Evolutionary conservation across 202 grass and related monocot species (phyloP), one percentile per base, ranked within the genome.

Genomic region (Tripidium arundinaceum): DNA sequence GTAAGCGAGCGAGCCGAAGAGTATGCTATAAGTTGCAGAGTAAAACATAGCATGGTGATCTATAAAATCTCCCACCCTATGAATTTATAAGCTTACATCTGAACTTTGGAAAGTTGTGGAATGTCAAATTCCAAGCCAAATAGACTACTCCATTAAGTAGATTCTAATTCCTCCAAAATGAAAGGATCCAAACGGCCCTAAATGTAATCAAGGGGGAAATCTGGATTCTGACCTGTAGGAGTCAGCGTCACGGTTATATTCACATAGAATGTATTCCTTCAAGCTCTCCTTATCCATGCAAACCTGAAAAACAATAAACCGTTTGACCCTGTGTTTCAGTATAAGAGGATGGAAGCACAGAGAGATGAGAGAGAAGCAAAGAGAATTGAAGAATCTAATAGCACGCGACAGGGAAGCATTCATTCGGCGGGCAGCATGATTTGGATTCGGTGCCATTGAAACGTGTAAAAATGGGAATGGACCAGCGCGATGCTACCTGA

Each of bases 181-280:
- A n/a, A n/a, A n/a, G n/a, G n/a, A n/a, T n/a, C n/a, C n/a, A n/a
- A n/a, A n/a, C n/a, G n/a, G n/a, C n/a, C n/a, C n/a, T n/a, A n/a
- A n/a, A 40, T 11, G 46, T 11, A 81, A 69, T 0, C n/a, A 73
- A 7, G 9, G 46, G 28, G 13, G 57, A 3, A 52, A 45, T 27
- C 5, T 38, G 34, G 38, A 66, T 39, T 83, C 76, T 88, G 54
- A 99, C 97, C 97, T 57, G 68, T 99, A 99, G 14, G 97, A 99
- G 67, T 99, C 97, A 0, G 97, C 92, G 2, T 99, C 96, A 6
- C 96, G 90, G 52, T 99, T 99, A 82, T 99, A 99, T 72, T 99
- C 96, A 26, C 96, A 99, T 63, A 99, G 85, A 78, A 99, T 93
- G 75, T 93, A 99, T 25, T 93, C 92, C 88, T 93, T 99, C 85